Evolutionary conservation across 208 protist genomes (phyloP).

Genomic region (Crithidia thermophila): DNA sequence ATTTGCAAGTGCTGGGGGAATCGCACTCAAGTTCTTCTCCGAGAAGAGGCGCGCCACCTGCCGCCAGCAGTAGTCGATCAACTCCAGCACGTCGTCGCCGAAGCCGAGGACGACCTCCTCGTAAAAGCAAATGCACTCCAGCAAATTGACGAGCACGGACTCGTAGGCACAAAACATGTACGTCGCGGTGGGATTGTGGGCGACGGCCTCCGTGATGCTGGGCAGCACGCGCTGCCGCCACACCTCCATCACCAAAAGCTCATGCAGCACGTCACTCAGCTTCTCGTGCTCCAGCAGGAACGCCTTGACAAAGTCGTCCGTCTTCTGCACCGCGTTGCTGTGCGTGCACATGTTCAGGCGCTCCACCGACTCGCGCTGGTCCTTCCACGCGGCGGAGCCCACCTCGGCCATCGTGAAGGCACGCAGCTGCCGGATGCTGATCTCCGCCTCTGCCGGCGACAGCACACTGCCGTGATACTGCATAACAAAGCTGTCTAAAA

Average conservation of each 20-base stretch:
- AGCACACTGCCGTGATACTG: slow-evolving; percentile 66
- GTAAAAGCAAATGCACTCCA: slow-evolving; percentile 89
- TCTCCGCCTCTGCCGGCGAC: slow-evolving; percentile 68
- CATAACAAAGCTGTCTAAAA: slow-evolving; percentile 34
- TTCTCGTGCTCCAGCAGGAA: slow-evolving; percentile 86
- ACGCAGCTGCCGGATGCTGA: slow-evolving; percentile 67
- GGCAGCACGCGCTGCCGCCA: slow-evolving; percentile 86
- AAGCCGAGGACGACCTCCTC: slow-evolving; percentile 81
- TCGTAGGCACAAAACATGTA: slow-evolving; percentile 91
- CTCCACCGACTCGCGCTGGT: slow-evolving; percentile 77
- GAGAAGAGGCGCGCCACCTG: slow-evolving; percentile 81
- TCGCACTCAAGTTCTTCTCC: slow-evolving; percentile 35
- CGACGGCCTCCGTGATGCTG: slow-evolving; percentile 40
- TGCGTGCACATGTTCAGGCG: slow-evolving; percentile 92
- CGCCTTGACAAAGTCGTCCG: slow-evolving; percentile 85
- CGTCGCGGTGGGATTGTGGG: slow-evolving; percentile 64
- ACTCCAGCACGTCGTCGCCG: slow-evolving; percentile 87
- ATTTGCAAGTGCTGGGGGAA: background rate
- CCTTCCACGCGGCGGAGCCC: slow-evolving; percentile 78
- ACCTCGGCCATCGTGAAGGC: slow-evolving; percentile 65
- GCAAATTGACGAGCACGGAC: slow-evolving; percentile 83
- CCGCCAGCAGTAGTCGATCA: slow-evolving; percentile 92
- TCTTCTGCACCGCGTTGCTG: slow-evolving; percentile 84
- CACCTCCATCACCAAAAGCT: slow-evolving; percentile 86
- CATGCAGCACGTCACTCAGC: slow-evolving; percentile 73